Evolutionary conservation across 352 stramenopile species (phyloP), one percentile per base, ranked within the genome.

Genomic region (Globisporangium parvum): DNA sequence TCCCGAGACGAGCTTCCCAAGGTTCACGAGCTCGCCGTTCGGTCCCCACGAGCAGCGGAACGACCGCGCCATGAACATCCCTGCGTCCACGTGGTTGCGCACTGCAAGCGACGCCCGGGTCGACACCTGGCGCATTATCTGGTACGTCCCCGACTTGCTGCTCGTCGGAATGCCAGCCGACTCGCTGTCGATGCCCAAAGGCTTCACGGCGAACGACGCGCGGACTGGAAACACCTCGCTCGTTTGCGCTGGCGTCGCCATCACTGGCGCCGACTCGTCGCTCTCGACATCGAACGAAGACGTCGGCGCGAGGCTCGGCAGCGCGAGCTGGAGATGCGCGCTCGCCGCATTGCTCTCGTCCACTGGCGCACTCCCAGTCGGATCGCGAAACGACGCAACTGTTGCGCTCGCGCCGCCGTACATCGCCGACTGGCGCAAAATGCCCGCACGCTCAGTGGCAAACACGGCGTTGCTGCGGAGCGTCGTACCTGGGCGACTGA

Each of bases 21-120:
- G 54, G 59, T 90, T 88, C 44, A 90, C 73, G 1, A 93, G 52
- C 42, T 88, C 75, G 2, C 83, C 83, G 28, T 88, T 86, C 23
- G 83, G 83, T 1, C 83, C 83, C 79, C 80, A 93, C 8, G 79
- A 89, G 46, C 81, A 90, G 20, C 83, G 80, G 71, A 91, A 91
- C 45, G 83, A 91, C 15, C 81, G 80, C 17, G 77, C 72, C 67
- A 91, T 86, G 41, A 89, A 91, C 44, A 93, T 70, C 0, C 77
- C 77, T 9, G 70, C 63, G 35, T 93, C 83, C 15, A 77, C 62
- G 37, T 86, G 55, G 53, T 87, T 86, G 40, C 65, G 73, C 28
- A 77, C 75, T 1, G 71, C 59, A 39, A 59, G 55, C 20, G 39
- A 33, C 55, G 77, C 51, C 49, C 75, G 70, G 21, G 67, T 70